Percentiles rank a stretch among this genome's conserved stretches.
Conservation (phyloP, 192 early-diverging fungal species). For the Coemansia sp. region DNA sequence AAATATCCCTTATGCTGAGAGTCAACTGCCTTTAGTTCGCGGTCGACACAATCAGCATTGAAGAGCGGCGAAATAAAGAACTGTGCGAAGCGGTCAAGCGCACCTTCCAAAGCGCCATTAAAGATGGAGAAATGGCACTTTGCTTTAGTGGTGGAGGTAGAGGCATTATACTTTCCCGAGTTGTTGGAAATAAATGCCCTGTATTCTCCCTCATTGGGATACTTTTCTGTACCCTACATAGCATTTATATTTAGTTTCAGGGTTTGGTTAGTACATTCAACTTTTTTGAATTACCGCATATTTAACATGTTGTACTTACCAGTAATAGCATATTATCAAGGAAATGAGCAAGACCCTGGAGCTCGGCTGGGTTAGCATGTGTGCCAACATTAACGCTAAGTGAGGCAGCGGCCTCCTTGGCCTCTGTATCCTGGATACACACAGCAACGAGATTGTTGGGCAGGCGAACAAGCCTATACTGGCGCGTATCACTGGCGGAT, state of each 20-base stretch:
- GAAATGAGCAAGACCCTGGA: conserved; percentile 69
- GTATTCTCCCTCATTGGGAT: conserved; percentile 69
- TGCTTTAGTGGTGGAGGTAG: conserved; percentile 15
- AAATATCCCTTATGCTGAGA: conserved; percentile 88
- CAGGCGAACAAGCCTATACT: conserved; percentile 59
- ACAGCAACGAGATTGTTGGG: conserved; percentile 62
- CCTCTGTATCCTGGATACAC: conserved; percentile 58
- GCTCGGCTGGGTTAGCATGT: conserved; percentile 56
- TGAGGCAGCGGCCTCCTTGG: conserved; percentile 56
- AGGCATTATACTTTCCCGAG: conserved; percentile 33
- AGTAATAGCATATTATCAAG: conserved; percentile 70
- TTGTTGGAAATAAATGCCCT: conserved; percentile 24
- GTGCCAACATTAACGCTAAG: conserved; percentile 64
- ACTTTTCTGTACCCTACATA: conserved; percentile 60
- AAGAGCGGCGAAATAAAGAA: conserved; percentile 91
- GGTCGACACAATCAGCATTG: conserved; percentile 73
- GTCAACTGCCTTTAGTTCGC: conserved; percentile 89
- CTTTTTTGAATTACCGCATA: not conserved
- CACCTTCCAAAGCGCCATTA: conserved; percentile 54
- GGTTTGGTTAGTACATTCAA: not conserved
- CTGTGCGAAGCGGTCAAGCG: conserved; percentile 74
- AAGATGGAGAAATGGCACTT: conserved; percentile 20
- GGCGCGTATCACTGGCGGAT: conserved; percentile 57
- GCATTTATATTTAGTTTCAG: not conserved
- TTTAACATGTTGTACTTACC: conserved; percentile 7